Base-by-base conservation (phyloP, 768 basidiomycete species). In the Boletus huronensis region DNA sequence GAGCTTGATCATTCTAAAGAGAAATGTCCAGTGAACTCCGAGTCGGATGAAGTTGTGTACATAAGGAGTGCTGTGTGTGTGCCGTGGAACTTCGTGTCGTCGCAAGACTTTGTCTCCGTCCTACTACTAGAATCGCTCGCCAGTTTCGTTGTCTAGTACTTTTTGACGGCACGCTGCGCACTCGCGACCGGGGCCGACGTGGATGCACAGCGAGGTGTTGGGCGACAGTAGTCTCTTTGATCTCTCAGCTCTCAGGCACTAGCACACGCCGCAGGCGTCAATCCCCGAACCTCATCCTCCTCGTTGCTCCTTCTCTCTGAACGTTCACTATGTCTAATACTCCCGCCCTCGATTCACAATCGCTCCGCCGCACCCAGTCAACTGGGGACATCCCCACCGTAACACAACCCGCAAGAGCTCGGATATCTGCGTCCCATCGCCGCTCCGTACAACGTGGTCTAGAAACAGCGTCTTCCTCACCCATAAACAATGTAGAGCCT, bases 1-100 rank as follows among this genome's bases (percentile, higher is more conserved):
- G 7, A 90, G 72, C 9, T 78, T 81, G 66, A 88, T 81, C 62
- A 58, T 57, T 14, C n/a, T 14, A 17, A n/a, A 14, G 6, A 21
- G 44, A 45, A 29, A 13, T 3, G 41, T 42, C 41, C 7, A 42
- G 41, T 42, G 6, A 11, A 28, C n/a, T n/a, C n/a, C n/a, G n/a
- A n/a, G n/a, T n/a, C n/a, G n/a, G n/a, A n/a, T n/a, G n/a, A n/a
- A n/a, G n/a, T n/a, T n/a, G n/a, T n/a, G 58, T 55, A 64, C 53
- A 60, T 54, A 62, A 21, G 49, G 40, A 39, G 40, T 44, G 62
- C 52, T 44, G 53, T 42, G 29, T 13, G 19, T 26, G 41, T 17
- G 40, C n/a, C 23, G 43, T 44, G 43, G 23, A 25, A 25, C 23
- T 25, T 25, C 23, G 23, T 25, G 23, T 25, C 50, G 43, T 47